Conservation (phyloP, 2,329 filamentous ascomycete genomes). For the Fonsecaea multimorphosa region DNA sequence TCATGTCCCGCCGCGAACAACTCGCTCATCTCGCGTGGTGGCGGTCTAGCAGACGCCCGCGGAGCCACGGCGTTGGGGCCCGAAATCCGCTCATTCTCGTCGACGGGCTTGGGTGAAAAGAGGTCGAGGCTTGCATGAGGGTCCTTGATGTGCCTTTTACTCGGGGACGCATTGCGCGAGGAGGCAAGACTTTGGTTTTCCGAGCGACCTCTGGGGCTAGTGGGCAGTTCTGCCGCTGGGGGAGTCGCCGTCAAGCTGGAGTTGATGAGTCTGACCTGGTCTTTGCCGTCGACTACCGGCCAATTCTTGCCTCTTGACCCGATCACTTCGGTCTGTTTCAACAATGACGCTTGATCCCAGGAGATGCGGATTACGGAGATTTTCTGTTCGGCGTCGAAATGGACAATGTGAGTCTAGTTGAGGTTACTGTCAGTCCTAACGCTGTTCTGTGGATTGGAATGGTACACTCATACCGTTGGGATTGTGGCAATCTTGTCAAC, state of each 20-base stretch:
- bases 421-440: constrained; percentile 18
- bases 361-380: constrained; percentile 86
- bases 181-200: constrained; percentile 27
- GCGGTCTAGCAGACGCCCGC: constrained; percentile 73
- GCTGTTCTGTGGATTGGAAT: background rate
- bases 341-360: constrained; percentile 92
- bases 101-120: constrained; percentile 30
- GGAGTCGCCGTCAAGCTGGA: constrained; percentile 52
- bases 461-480: constrained; percentile 71
- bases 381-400: constrained; percentile 76
- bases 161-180: constrained; percentile 44
- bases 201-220: constrained; percentile 35
- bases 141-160: constrained; percentile 51
- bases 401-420: constrained; percentile 80
- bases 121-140: constrained; percentile 48
- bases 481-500: constrained; percentile 79
- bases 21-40: constrained; percentile 70
- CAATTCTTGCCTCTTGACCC: constrained; percentile 88
- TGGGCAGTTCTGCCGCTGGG: constrained; percentile 34
- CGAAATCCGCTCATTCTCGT: constrained; percentile 26
- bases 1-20: constrained; percentile 64
- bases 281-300: constrained; percentile 87
- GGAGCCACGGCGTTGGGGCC: constrained; percentile 71
- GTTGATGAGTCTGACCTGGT: constrained; percentile 79
- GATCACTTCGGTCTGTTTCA: constrained; percentile 94